phyloP scores from a whole-genome alignment of 202 grass and related monocot genomes.

The Bolboschoenoplectus hybrid region DNA sequence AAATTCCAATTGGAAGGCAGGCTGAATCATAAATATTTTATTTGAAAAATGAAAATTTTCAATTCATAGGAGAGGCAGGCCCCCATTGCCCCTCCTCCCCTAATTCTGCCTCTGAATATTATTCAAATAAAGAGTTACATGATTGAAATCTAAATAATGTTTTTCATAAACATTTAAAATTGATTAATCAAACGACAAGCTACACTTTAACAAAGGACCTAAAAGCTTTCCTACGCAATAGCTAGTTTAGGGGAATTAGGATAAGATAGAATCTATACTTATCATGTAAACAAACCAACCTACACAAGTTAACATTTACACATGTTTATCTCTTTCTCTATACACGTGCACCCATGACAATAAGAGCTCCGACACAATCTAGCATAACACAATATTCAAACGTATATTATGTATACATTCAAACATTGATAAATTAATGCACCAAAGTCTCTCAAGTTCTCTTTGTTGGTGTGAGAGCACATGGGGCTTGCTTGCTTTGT shows the following conservation, averaged over 20 bases:
- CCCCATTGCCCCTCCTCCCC: too few species aligned
- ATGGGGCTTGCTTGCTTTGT: not conserved
- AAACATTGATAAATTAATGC: slow-evolving; percentile 16
- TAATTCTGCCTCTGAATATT: too few species aligned
- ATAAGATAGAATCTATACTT: slow-evolving; percentile 33
- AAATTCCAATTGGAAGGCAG: too few species aligned
- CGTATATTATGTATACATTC: not conserved
- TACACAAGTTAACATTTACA: slow-evolving; percentile 27
- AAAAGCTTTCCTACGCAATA: not conserved
- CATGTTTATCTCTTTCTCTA: slow-evolving; percentile 19
- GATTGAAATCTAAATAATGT: too few species aligned
- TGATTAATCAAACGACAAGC: too few species aligned
- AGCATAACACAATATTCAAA: slow-evolving; percentile 15
- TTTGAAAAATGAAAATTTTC: too few species aligned
- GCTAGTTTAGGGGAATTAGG: not conserved
- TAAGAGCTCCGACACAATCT: slow-evolving; percentile 19
- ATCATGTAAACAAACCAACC: slow-evolving; percentile 11
- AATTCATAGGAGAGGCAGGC: too few species aligned
- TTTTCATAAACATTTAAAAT: too few species aligned
- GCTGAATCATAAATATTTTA: too few species aligned
- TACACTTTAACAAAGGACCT: not conserved
- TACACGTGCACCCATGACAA: slow-evolving; percentile 29
- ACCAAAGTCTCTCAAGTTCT: not conserved
- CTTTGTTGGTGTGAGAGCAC: slow-evolving; percentile 29
- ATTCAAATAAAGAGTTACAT: too few species aligned